A percentile compares a stretch with the other conserved stretches of the same genome.
Conservation (phyloP, 257 asterid species). For the Linaria vulgaris region DNA sequence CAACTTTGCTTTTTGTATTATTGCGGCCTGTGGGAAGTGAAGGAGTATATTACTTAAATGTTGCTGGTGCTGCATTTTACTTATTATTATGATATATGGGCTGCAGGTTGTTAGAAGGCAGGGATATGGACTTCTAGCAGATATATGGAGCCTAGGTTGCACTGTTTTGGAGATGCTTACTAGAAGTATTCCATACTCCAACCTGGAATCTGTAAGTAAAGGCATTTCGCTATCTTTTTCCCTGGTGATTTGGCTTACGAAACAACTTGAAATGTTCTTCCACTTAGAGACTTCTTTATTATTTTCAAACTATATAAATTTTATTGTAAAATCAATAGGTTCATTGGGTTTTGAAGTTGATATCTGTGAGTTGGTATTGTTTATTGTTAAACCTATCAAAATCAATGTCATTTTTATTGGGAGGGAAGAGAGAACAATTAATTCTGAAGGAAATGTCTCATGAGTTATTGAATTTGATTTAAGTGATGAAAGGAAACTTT, state of each 20-base stretch:
- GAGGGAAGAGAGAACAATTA: neutral
- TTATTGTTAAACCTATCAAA: neutral
- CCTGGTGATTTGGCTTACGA: neutral
- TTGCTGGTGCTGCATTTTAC: constrained; percentile 23
- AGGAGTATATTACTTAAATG: too few relatives aligned
- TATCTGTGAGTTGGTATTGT: neutral
- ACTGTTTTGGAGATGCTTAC: constrained; percentile 96
- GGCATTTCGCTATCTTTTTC: neutral
- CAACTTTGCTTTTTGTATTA: too few relatives aligned
- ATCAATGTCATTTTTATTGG: too few relatives aligned
- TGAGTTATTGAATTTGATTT: constrained; percentile 13
- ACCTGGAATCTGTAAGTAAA: constrained; percentile 63
- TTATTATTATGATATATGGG: constrained; percentile 16
- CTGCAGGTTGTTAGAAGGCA: constrained; percentile 76
- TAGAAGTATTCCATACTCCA: constrained; percentile 64
- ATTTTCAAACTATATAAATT: neutral
- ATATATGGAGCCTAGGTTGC: constrained; percentile 99
- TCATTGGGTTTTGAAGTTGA: too few relatives aligned
- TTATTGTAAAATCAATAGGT: too few relatives aligned
- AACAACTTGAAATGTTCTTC: constrained; percentile 9
- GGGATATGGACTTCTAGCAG: constrained; percentile 91
- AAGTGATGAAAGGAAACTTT: neutral
- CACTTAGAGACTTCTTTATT: neutral
- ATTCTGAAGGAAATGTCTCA: neutral
- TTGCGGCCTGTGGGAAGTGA: too few relatives aligned